Percentiles rank a stretch among this genome's conserved stretches.
Evolutionary conservation across 495 filamentous ascomycete genomes (phyloP).

Genomic region (Antarctomyces pellizariae): DNA sequence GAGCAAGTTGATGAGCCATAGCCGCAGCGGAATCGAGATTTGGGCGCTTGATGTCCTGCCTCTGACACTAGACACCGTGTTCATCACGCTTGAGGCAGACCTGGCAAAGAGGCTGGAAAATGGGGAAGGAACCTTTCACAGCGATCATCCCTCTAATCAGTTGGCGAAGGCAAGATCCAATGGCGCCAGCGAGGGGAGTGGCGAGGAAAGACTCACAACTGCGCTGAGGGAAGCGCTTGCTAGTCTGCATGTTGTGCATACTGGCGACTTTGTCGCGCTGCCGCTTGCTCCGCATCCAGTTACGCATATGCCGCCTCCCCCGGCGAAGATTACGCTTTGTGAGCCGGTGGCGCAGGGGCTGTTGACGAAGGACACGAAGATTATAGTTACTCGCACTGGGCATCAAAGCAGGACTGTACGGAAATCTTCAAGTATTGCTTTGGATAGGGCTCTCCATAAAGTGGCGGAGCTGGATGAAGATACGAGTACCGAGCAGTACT

Average conservation of each 20-base stretch:
- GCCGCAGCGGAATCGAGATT: conserved; percentile 47
- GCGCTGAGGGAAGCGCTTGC: conserved; percentile 57
- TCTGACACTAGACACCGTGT: conserved; percentile 57
- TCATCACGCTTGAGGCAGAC: conserved; percentile 63
- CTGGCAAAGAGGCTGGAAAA: conserved; percentile 30
- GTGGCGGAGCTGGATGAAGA: conserved; percentile 49
- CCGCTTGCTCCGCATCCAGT: conserved; percentile 72
- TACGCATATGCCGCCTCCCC: conserved; percentile 64
- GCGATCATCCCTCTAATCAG: conserved; percentile 17
- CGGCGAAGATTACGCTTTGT: conserved; percentile 53
- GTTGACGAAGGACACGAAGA: conserved; percentile 39
- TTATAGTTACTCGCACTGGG: conserved; percentile 37
- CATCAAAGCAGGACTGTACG: conserved; percentile 16
- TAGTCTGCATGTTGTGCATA: conserved; percentile 50
- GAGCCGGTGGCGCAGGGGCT: conserved; percentile 70
- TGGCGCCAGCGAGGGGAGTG: conserved; percentile 6
- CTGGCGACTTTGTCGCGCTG: conserved; percentile 63
- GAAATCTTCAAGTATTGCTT: conserved; percentile 17
- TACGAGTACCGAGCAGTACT: conserved; percentile 72
- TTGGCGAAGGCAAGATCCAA: conserved; percentile 12
- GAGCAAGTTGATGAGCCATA: conserved; percentile 37
- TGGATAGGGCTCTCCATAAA: conserved; percentile 27
- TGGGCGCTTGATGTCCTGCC: conserved; percentile 59
- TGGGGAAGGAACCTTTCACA: conserved; percentile 31
- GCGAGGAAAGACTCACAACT: conserved; percentile 41